phyloP scores from a whole-genome alignment of 176 grass and related monocot species.

The Tillandsia leiboldiana region DNA sequence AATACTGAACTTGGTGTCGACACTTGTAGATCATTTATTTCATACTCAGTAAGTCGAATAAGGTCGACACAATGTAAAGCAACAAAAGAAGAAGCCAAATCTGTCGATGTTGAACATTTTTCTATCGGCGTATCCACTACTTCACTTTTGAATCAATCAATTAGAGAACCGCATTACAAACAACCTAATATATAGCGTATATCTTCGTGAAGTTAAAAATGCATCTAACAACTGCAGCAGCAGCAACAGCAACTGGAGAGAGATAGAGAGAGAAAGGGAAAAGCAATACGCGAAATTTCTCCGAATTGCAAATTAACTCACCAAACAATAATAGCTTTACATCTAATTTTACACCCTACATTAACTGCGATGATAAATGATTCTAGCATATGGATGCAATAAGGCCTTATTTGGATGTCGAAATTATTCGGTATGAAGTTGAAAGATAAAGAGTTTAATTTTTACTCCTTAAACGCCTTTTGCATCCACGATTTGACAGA shows the following conservation, averaged over 20 bases:
- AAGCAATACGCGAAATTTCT: no score
- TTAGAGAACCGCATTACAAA: neutral
- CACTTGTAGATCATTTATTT: neutral
- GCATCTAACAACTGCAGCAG: no score
- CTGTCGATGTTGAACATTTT: neutral
- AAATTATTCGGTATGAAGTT: no score
- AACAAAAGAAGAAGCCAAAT: neutral
- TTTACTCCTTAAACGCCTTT: no score
- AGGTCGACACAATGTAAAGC: neutral
- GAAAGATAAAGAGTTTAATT: no score
- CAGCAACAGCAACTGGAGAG: no score
- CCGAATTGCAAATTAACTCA: no score
- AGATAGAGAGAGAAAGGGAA: no score
- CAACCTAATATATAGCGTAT: neutral
- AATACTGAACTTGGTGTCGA: neutral
- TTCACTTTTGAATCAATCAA: neutral
- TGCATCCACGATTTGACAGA: no score
- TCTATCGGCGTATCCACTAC: neutral
- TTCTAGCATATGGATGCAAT: neutral
- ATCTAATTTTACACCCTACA: neutral
- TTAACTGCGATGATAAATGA: neutral
- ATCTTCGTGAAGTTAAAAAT: neutral
- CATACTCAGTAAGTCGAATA: neutral
- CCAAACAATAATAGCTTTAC: neutral
- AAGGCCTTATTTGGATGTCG: no score